Conservation (phyloP, 176 grass and related monocot genomes). For the Secale cereale region DNA sequence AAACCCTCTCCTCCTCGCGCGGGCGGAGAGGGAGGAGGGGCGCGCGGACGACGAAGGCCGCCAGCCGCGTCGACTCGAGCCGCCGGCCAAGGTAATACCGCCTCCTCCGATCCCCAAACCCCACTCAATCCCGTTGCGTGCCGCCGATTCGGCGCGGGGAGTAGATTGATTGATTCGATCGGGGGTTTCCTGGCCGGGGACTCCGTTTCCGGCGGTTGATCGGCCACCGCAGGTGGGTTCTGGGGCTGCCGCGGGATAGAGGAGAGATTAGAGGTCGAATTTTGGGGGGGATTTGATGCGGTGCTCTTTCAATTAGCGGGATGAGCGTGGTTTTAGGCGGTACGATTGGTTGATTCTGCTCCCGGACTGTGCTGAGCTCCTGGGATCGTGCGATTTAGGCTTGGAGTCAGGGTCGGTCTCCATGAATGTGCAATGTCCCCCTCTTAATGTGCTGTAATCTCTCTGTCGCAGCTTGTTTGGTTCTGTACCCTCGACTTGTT, state of each 20-base stretch:
- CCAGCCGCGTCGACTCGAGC: not conserved
- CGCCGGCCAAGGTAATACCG: slow-evolving; percentile 30
- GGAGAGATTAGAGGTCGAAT: not conserved
- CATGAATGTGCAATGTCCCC: not conserved
- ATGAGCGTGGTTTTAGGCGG: not conserved
- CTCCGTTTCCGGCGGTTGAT: not conserved
- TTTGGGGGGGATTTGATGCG: slow-evolving; percentile 3
- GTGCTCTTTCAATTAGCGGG: not conserved
- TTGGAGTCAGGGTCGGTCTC: not conserved
- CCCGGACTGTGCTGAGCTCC: not conserved
- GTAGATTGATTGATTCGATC: slow-evolving; percentile 16
- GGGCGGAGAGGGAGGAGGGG: not conserved
- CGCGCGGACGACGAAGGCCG: not conserved
- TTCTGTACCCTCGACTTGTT: not conserved
- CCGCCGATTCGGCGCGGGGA: slow-evolving; percentile 3
- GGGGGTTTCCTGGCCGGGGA: not conserved
- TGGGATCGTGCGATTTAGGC: not conserved
- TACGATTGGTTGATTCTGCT: not conserved
- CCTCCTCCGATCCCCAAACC: slow-evolving; percentile 23
- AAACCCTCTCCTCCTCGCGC: slow-evolving; percentile 1
- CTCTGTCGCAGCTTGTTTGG: not conserved
- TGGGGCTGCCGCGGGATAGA: not conserved
- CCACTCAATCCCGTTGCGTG: not conserved
- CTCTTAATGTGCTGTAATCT: not conserved
- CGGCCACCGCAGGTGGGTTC: not conserved